Conservation (phyloP, 441 rosid genomes). For the Erysimum cheiri region DNA sequence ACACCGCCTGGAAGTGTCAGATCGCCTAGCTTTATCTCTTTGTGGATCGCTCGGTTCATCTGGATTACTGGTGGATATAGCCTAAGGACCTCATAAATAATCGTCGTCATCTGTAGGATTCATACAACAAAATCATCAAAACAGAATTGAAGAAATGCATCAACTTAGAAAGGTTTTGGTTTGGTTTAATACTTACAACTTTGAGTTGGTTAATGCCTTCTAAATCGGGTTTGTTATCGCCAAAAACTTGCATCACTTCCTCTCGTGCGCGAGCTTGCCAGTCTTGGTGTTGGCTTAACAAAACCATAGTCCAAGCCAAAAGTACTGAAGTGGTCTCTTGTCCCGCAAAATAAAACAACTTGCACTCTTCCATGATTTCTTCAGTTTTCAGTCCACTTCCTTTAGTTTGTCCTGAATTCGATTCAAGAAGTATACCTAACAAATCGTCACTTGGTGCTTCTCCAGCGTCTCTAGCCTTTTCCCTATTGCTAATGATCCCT, state of each 20-base stretch:
- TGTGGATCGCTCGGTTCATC: conserved; percentile 21
- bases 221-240: neutral
- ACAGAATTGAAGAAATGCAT: neutral
- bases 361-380: conserved; percentile 38
- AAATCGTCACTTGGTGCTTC: conserved; percentile 34
- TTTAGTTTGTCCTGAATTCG: conserved; percentile 28
- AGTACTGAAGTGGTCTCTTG: conserved; percentile 42
- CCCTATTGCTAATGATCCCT: conserved; percentile 34
- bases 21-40: conserved; percentile 42
- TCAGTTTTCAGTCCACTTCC: conserved; percentile 31
- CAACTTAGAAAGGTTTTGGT: neutral
- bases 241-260: conserved; percentile 38
- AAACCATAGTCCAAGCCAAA: conserved; percentile 35
- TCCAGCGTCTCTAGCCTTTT: conserved; percentile 28
- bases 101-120: conserved; percentile 40
- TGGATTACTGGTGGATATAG: conserved; percentile 45
- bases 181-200: conserved; percentile 31
- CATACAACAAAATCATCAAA: conserved; percentile 4
- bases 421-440: conserved; percentile 39
- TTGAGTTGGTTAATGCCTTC: conserved; percentile 40
- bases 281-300: conserved; percentile 40
- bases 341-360: conserved; percentile 39
- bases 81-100: conserved; percentile 49
- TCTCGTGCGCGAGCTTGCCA: conserved; percentile 39
- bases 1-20: conserved; percentile 29